Percentiles rank a stretch among this genome's conserved stretches.
Conservation (phyloP, 768 basidiomycete genomes). For the Rhodotorula graminis region DNA sequence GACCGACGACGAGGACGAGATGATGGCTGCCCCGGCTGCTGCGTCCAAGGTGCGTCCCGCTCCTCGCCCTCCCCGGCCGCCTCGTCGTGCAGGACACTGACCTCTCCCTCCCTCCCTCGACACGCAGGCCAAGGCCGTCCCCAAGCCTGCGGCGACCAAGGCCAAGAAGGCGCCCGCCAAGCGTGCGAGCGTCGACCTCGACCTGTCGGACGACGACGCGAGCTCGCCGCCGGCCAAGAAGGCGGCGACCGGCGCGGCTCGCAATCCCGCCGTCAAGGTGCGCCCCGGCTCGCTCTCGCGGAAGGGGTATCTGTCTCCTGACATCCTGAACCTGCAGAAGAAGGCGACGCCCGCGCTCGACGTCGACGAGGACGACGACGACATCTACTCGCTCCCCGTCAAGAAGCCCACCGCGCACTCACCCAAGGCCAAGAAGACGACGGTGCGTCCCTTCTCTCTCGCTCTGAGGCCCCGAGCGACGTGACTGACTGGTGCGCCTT, state of each 20-base stretch:
- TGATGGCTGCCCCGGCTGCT: not conserved
- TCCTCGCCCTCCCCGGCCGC: too few relatives aligned
- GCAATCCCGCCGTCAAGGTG: constrained; percentile 13
- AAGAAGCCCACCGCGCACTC: constrained; percentile 27
- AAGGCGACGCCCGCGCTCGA: constrained; percentile 2
- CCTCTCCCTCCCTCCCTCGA: not conserved
- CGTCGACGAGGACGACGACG: constrained; percentile 24
- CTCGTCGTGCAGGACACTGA: not conserved
- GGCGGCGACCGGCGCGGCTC: not conserved
- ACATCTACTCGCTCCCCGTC: constrained; percentile 20
- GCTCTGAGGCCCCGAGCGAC: too few relatives aligned
- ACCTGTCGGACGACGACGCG: constrained; percentile 7
- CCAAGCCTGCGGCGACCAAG: constrained; percentile 42
- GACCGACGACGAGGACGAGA: constrained; percentile 52
- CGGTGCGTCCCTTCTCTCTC: not conserved
- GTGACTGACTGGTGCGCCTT: not conserved
- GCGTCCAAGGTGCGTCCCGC: not conserved
- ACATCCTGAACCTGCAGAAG: not conserved
- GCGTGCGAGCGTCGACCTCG: constrained; percentile 16
- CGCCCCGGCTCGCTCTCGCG: not conserved
- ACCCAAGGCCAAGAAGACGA: constrained; percentile 19
- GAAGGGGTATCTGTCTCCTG: too few relatives aligned
- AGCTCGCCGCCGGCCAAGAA: constrained; percentile 21
- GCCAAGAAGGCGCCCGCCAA: constrained; percentile 45
- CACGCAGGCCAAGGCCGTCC: constrained; percentile 14